Percentiles rank a stretch among this genome's conserved stretches.
Conservation (phyloP, 148 eudicot genomes). For the Spergularia marina region DNA sequence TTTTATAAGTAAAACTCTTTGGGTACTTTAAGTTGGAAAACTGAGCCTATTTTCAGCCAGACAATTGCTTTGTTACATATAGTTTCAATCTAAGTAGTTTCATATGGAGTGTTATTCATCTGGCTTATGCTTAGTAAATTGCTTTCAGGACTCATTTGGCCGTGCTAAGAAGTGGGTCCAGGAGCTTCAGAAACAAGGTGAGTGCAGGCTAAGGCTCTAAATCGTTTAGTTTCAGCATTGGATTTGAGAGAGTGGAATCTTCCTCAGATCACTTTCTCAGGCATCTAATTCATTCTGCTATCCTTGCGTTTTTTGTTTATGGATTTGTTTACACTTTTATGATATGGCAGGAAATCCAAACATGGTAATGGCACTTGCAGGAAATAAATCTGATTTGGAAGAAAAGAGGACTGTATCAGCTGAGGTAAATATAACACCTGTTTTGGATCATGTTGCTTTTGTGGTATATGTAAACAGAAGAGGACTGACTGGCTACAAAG, state of each 20-base stretch:
- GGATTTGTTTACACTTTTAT: constrained; percentile 5
- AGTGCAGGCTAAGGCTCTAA: neutral
- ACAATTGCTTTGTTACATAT: neutral
- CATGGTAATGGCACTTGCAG: constrained; percentile 97
- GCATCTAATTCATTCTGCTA: neutral
- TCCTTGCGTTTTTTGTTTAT: neutral
- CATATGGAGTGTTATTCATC: neutral
- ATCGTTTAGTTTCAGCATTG: constrained; percentile 5
- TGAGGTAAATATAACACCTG: constrained; percentile 51
- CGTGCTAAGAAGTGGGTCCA: constrained; percentile 99
- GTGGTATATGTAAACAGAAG: too few relatives aligned
- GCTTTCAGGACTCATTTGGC: constrained; percentile 77
- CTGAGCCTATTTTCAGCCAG: neutral
- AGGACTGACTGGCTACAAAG: too few relatives aligned
- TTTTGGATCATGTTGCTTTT: neutral
- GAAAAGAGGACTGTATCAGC: constrained; percentile 76
- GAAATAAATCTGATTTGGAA: constrained; percentile 89
- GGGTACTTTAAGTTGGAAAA: too few relatives aligned
- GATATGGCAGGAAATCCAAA: constrained; percentile 73
- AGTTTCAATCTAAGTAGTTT: neutral
- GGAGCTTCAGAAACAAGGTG: constrained; percentile 98
- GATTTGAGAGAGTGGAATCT: neutral
- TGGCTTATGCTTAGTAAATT: constrained; percentile 16
- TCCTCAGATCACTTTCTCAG: neutral
- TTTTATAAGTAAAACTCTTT: neutral